Evolutionary conservation across 108 stramenopile genomes (phyloP).

Genomic region (Conticribra guillardii): DNA sequence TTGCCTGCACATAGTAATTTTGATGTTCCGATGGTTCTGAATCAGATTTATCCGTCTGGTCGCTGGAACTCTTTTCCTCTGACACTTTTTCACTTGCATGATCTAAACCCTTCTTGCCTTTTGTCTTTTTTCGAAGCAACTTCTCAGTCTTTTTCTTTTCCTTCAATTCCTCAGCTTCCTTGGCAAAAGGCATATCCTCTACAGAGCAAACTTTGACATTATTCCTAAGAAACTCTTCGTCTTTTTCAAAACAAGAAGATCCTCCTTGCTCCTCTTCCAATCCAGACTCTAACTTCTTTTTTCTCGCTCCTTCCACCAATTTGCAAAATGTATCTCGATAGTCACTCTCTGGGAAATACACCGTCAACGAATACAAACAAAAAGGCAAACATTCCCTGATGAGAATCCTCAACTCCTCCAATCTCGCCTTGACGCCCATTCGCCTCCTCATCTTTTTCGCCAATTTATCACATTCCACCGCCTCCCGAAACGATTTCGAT

Average conservation of each 20-base stretch:
- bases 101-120: no score
- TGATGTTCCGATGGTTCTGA: no score
- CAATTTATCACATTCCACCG: constrained; percentile 52
- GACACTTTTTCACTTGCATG: no score
- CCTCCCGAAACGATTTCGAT: constrained; percentile 58
- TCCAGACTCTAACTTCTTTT: constrained; percentile 4
- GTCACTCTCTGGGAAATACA: constrained; percentile 43
- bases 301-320: constrained; percentile 20
- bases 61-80: no score
- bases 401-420: constrained; percentile 50
- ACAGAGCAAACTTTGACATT: constrained; percentile 31
- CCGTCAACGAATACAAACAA: constrained; percentile 38
- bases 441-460: constrained; percentile 48
- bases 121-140: not conserved
- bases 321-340: constrained; percentile 23
- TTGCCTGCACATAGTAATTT: no score
- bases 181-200: constrained; percentile 56
- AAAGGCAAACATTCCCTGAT: constrained; percentile 39
- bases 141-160: constrained; percentile 35
- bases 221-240: constrained; percentile 5
- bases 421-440: constrained; percentile 31
- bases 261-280: constrained; percentile 20
- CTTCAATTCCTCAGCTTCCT: constrained; percentile 19
- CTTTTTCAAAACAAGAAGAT: constrained; percentile 5
- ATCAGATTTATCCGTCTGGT: no score